Evolutionary conservation across 192 early-diverging fungal genomes (phyloP).

Genomic region (Podila clonocystis): DNA sequence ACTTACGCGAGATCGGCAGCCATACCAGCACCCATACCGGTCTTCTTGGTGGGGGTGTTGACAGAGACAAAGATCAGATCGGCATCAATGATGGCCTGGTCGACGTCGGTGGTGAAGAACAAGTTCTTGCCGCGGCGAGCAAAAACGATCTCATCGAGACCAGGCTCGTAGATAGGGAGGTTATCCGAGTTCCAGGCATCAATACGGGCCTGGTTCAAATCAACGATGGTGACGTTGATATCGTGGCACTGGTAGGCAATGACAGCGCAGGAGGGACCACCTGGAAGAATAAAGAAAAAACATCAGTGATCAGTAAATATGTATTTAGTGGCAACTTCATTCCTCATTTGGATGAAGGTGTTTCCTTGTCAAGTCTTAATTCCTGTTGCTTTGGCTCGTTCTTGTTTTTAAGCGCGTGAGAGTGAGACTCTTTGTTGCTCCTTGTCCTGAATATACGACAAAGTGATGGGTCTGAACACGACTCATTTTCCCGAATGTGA

Average conservation of each 20-base stretch:
- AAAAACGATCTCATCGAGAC: conserved; percentile 89
- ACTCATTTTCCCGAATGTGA: neutral
- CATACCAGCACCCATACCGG: conserved; percentile 79
- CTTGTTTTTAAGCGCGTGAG: too few relatives aligned
- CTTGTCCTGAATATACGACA: too few relatives aligned
- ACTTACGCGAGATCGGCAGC: conserved; percentile 86
- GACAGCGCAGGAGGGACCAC: conserved; percentile 92
- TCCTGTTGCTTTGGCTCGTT: too few relatives aligned
- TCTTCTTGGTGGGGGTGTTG: conserved; percentile 90
- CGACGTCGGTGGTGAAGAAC: conserved; percentile 88
- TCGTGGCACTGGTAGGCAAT: conserved; percentile 91
- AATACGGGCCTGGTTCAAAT: conserved; percentile 84
- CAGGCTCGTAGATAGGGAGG: conserved; percentile 96
- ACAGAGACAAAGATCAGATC: conserved; percentile 94
- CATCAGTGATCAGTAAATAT: neutral
- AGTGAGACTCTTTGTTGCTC: too few relatives aligned
- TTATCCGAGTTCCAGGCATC: conserved; percentile 90
- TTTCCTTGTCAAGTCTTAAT: too few relatives aligned
- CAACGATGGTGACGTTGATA: conserved; percentile 92
- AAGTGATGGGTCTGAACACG: too few relatives aligned
- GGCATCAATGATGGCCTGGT: conserved; percentile 77
- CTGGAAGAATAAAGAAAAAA: conserved; percentile 46
- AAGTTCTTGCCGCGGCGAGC: conserved; percentile 83
- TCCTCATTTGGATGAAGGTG: too few relatives aligned
- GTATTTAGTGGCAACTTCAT: too few relatives aligned